Evolutionary conservation across 1,284 basidiomycete genomes (phyloP), one percentile per base, ranked within the genome.

Genomic region (Heliocybe sulcata): DNA sequence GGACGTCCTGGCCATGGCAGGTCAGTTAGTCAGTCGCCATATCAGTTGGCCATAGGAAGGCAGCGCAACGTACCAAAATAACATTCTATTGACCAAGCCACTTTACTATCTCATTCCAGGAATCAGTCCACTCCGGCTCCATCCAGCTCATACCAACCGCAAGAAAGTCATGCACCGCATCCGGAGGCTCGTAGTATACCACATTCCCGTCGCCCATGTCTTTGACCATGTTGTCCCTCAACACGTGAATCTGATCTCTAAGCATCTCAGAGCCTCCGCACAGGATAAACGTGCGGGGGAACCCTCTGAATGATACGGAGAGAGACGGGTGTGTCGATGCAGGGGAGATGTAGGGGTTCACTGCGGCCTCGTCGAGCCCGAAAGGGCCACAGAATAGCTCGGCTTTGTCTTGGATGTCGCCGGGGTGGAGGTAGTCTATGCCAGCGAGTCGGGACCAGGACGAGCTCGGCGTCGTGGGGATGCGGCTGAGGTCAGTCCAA

Each of bases 131-230:
- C 65, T 85, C 82, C 0, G 82, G 83, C 58, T 85, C 81, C 59
- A 76, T 72, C 73, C 74, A 79, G 1, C 62, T 26, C 50, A 81
- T 73, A 23, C 71, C 59, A n/a, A n/a, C n/a, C n/a, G n/a, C n/a
- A n/a, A 84, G 35, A 57, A 77, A 80, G 58, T 83, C 80, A 58
- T 86, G 84, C 3, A 78, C 56, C 11, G 67, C 75, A 64, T 83
- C 82, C 22, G 69, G 65, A 1, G 71, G 73, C 61, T 81, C 81
- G 53, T 76, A 64, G 60, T 77, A 83, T 27, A 62, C 65, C 2
- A 82, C 72, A 56, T 62, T 63, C 14, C 66, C 55, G 6, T 49
- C 47, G 25, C 20, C 47, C 11, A 49, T 14, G 22, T 49, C 47
- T 26, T n/a, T 4, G 12, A 49, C 20, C 54, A 72, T 56, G 45